Evolutionary conservation across 139 green algal species (phyloP).

Genomic region (Gonium pectorale): DNA sequence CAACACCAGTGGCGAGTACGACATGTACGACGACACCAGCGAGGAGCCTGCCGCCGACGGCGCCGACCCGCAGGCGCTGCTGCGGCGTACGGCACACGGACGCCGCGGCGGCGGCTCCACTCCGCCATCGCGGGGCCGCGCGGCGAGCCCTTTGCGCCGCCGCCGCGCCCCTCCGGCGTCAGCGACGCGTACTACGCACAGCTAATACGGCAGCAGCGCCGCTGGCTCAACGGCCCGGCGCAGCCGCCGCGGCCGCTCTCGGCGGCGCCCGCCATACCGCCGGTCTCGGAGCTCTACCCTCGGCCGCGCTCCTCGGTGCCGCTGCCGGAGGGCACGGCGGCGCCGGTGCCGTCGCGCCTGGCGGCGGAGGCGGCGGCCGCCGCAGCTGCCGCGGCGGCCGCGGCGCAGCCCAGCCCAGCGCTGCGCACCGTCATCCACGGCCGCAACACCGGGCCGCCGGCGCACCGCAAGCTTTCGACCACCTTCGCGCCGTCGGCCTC

Average conservation of each 20-base stretch:
- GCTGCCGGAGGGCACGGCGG: not conserved
- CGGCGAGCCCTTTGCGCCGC: not conserved
- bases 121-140: not conserved
- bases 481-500: no score
- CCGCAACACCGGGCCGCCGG: no score
- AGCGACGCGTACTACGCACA: slow-evolving; percentile 30
- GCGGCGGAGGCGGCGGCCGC: not conserved
- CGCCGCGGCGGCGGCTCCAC: not conserved
- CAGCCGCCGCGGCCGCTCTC: slow-evolving; percentile 1
- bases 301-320: slow-evolving; percentile 2
- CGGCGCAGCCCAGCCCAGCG: not conserved
- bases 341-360: slow-evolving; percentile 6
- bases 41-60: not conserved
- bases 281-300: not conserved
- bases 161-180: not conserved
- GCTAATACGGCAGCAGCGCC: slow-evolving; percentile 24
- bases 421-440: not conserved
- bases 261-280: not conserved
- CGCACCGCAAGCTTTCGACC: no score
- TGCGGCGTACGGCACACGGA: slow-evolving; percentile 5
- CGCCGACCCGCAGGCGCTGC: not conserved
- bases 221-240: slow-evolving; percentile 27
- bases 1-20: no score
- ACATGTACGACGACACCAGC: slow-evolving; percentile 19
- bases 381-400: not conserved